Conservation (phyloP, 1,284 basidiomycete genomes). For the Puccinia brachypodii region DNA sequence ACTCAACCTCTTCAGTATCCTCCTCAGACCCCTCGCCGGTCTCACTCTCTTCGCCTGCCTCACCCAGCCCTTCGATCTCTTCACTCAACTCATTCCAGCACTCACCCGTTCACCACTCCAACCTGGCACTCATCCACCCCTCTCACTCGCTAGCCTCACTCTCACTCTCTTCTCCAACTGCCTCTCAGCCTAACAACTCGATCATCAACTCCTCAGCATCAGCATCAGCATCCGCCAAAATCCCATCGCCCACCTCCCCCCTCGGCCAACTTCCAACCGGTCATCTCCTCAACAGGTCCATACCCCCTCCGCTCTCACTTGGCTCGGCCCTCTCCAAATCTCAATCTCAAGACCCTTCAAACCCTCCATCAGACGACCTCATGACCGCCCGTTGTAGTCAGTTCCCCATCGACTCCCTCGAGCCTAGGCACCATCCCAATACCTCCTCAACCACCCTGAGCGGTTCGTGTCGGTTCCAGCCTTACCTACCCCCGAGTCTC, state of each 20-base stretch:
- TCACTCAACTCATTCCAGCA: no score
- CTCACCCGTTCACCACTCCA: no score
- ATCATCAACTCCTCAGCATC: no score
- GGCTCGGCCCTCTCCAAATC: neutral
- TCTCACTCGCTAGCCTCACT: neutral
- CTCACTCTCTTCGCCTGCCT: no score
- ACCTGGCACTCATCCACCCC: neutral
- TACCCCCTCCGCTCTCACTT: constrained; percentile 12
- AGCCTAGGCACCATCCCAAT: neutral
- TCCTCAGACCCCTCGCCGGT: no score
- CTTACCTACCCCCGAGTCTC: neutral
- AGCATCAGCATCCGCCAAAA: neutral
- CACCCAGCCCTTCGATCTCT: no score
- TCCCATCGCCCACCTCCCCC: neutral
- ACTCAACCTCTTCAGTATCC: no score
- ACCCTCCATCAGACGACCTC: constrained; percentile 5
- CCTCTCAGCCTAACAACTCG: neutral
- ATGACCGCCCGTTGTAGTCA: constrained; percentile 39
- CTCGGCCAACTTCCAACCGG: neutral
- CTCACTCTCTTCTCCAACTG: neutral
- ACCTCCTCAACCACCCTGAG: neutral
- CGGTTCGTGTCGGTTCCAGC: constrained; percentile 21
- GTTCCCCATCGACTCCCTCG: constrained; percentile 22
- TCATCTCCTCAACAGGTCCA: neutral
- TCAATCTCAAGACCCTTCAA: neutral